phyloP scores from a whole-genome alignment of 1,284 basidiomycete genomes.

The Golubevia sp. region DNA sequence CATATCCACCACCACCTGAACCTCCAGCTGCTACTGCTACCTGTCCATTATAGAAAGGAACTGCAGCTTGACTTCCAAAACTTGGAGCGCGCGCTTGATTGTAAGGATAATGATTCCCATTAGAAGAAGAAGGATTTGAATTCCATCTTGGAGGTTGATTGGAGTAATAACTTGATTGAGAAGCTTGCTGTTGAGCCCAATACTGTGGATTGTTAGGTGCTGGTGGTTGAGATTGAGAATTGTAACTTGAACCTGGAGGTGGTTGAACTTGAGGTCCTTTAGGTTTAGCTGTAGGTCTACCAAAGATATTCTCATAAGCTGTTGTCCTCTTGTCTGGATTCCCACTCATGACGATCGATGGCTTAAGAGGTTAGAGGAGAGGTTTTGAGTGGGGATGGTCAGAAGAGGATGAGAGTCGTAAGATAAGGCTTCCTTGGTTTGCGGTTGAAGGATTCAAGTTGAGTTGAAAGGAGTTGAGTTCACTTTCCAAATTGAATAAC shows the following conservation, averaged over 20 bases:
- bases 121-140: background rate
- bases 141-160: background rate
- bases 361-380: no score
- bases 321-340: conserved; percentile 49
- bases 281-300: conserved; percentile 44
- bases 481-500: no score
- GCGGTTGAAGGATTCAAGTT: no score
- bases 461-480: no score
- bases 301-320: conserved; percentile 55
- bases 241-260: no score
- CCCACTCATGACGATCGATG: no score
- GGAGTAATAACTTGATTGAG: background rate
- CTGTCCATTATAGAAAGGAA: background rate
- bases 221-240: background rate
- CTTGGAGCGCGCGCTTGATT: background rate
- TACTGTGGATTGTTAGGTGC: conserved; percentile 1
- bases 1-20: background rate
- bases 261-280: conserved; percentile 25
- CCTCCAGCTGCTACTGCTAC: background rate
- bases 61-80: background rate
- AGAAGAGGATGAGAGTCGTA: background rate
- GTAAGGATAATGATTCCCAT: background rate
- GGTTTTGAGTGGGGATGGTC: background rate
- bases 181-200: conserved; percentile 1
- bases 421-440: background rate